Evolutionary conservation across 306 rosid species (phyloP).

Genomic region (Prunus mongolica): DNA sequence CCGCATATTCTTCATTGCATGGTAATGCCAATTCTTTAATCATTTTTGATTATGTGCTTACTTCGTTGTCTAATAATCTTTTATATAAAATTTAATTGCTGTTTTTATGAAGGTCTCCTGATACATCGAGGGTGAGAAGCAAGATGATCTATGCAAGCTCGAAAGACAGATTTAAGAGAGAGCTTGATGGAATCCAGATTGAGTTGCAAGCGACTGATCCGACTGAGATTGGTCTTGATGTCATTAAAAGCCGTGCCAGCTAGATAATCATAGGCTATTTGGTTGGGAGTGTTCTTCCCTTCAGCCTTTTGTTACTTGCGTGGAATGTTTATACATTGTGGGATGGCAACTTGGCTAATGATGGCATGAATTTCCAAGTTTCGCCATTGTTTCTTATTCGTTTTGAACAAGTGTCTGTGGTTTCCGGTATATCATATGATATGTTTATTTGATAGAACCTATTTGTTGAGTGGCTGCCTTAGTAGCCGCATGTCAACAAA

Average conservation of each 20-base stretch:
- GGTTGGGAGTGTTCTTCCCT: conserved; percentile 26
- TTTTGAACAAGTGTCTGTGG: conserved; percentile 38
- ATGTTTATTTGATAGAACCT: conserved; percentile 39
- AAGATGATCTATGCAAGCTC: conserved; percentile 96
- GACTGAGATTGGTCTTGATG: conserved; percentile 79
- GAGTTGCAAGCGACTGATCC: conserved; percentile 89
- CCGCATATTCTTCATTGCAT: conserved; percentile 75
- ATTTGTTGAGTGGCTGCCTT: conserved; percentile 40
- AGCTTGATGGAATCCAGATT: conserved; percentile 82
- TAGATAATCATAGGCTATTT: conserved; percentile 32
- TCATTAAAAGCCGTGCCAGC: conserved; percentile 67
- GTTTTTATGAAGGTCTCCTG: conserved; percentile 70
- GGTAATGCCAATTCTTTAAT: conserved; percentile 34
- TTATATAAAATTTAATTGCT: not conserved
- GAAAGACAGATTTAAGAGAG: conserved; percentile 89
- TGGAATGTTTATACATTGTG: conserved; percentile 42
- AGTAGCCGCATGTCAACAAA: conserved; percentile 26
- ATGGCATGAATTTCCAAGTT: conserved; percentile 42
- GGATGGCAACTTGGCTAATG: conserved; percentile 40
- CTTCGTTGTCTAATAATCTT: not conserved
- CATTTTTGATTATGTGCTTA: not conserved
- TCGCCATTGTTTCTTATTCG: conserved; percentile 34
- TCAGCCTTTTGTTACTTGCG: conserved; percentile 30
- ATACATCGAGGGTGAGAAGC: conserved; percentile 73
- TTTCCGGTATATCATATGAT: conserved; percentile 44